Evolutionary conservation across 352 stramenopile species (phyloP), one percentile per base, ranked within the genome.

Genomic region (Discostella stelligera): DNA sequence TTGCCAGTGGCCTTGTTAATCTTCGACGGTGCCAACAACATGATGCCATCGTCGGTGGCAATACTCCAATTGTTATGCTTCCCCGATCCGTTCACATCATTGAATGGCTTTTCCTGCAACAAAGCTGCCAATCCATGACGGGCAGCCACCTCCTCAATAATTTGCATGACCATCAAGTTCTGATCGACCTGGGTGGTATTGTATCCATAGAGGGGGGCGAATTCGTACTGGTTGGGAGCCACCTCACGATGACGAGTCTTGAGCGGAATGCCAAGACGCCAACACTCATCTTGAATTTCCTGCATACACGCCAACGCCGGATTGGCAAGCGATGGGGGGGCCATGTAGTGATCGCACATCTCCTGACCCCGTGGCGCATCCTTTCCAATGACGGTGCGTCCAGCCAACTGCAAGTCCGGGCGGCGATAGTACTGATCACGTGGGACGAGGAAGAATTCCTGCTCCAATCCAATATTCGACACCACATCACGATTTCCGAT

Each of bases 51-150:
- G 32, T 85, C 81, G 18, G 90, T 95, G 30, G 83, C 86, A 68
- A 96, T 88, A 55, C 80, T 92, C 92, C 92, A 96, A 77, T 96
- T 96, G 73, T 95, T 95, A 80, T 96, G 92, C 79, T 96, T 96
- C 68, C 93, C 92, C 18, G 76, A 91, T 75, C 93, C 93, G 66
- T 96, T 96, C 49, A 96, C 82, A 55, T 94, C 86, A 56, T 93
- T 89, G 82, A 96, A 96, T 20, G 93, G 93, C 83, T 96, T 96
- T 80, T 96, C 93, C 77, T 96, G 92, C 55, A 95, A 79, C 44
- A 96, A 82, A 16, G 87, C 90, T 10, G 89, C 85, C 53, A 96
- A 77, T 50, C 91, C 91, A 70, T 96, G 89, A 55, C 89, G 83
- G 46, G 84, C 62, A 9, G 91, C 81, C 18, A 93, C 85, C 83